Conservation (phyloP, 1,284 basidiomycete species). For the Cutaneotrichosporon arboriforme region DNA sequence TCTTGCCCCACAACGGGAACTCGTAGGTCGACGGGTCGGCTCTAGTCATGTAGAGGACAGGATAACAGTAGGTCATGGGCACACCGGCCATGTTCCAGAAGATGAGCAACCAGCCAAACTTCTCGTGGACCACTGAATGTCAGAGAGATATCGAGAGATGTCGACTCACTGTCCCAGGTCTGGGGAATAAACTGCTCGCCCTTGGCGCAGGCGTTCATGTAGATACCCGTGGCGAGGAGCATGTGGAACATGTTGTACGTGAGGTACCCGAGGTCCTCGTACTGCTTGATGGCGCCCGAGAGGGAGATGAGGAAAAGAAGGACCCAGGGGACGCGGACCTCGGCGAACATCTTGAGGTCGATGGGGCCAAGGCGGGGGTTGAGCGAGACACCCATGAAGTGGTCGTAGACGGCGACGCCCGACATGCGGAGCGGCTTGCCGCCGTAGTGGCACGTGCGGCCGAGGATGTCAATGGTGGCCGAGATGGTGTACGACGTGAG, state of each 20-base stretch:
- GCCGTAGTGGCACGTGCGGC: slow-evolving; percentile 58
- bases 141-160: too few species aligned
- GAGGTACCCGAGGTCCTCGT: slow-evolving; percentile 84
- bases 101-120: slow-evolving; percentile 91
- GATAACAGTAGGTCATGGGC: slow-evolving; percentile 81
- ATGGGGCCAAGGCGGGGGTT: slow-evolving; percentile 91
- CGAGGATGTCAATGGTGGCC: slow-evolving; percentile 70
- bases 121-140: slow-evolving; percentile 81
- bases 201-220: slow-evolving; percentile 92
- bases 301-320: slow-evolving; percentile 89
- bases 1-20: slow-evolving; percentile 61
- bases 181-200: slow-evolving; percentile 97
- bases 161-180: slow-evolving; percentile 68
- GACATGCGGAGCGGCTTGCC: slow-evolving; percentile 85
- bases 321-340: slow-evolving; percentile 96
- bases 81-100: slow-evolving; percentile 97
- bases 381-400: slow-evolving; percentile 91
- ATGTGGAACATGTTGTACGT: slow-evolving; percentile 98
- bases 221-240: slow-evolving; percentile 90
- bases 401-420: slow-evolving; percentile 87
- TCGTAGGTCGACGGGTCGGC: slow-evolving; percentile 81
- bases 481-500: slow-evolving; percentile 82
- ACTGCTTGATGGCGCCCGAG: slow-evolving; percentile 92
- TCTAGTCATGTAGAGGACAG: slow-evolving; percentile 96
- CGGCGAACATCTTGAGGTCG: slow-evolving; percentile 99